These are phyloP conservation scores for Suhomyces atakaporum DNA, from an alignment of 1,139 yeast genomes.

Conservation along the genomic window DNA sequence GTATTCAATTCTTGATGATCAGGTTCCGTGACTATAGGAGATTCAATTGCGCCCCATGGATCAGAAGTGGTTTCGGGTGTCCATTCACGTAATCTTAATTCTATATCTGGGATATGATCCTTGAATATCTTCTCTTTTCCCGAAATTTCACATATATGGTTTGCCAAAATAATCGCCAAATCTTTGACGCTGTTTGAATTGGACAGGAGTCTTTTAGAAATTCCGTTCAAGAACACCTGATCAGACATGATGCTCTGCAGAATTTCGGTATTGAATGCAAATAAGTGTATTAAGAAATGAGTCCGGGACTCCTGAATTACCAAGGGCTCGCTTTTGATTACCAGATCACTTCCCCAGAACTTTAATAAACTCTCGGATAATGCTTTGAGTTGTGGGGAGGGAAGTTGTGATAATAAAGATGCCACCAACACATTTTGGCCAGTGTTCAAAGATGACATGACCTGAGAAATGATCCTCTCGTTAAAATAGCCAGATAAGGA, in stretches of 20 bases:
- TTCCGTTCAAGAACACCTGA: conserved; percentile 38
- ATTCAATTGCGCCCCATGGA: conserved; percentile 19
- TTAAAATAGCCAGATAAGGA: conserved; percentile 15
- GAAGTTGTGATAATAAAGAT: conserved; percentile 12
- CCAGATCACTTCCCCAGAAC: conserved; percentile 34
- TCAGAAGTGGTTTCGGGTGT: neutral
- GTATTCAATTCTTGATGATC: neutral
- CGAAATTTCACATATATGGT: conserved; percentile 40
- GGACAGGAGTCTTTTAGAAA: conserved; percentile 49
- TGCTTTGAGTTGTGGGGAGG: conserved; percentile 3
- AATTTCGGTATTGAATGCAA: conserved; percentile 23
- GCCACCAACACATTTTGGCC: conserved; percentile 21
- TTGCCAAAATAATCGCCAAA: conserved; percentile 50
- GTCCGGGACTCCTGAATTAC: conserved; percentile 38
- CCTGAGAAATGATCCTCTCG: conserved; percentile 21
- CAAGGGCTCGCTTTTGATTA: conserved; percentile 37
- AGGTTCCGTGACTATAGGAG: conserved; percentile 13
- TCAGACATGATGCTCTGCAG: conserved; percentile 25
- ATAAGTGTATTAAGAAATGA: conserved; percentile 31
- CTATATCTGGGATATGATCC: conserved; percentile 17
- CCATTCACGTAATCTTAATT: neutral
- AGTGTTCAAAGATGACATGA: conserved; percentile 19
- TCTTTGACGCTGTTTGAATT: conserved; percentile 42
- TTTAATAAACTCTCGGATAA: conserved; percentile 18
- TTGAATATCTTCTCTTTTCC: conserved; percentile 40